Evolutionary conservation across 2,329 filamentous ascomycete genomes (phyloP), one percentile per base, ranked within the genome.

Genomic region (Chaetomium strumarium): DNA sequence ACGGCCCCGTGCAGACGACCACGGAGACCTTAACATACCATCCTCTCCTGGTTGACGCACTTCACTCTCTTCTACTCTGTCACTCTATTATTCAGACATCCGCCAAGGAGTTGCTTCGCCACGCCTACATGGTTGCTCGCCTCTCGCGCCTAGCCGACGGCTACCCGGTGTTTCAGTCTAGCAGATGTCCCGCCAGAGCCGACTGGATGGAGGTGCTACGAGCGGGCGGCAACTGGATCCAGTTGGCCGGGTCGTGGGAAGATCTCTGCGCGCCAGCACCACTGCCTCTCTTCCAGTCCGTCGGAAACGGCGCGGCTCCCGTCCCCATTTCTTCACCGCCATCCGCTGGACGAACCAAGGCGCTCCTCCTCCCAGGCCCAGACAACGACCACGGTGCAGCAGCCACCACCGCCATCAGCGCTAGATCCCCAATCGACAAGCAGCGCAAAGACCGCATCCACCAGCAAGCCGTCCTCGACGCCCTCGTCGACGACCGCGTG

Each of bases 11-110:
- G 5, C 66, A 72, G 52, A 70, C 68, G 24, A 64, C 65, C 12
- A 67, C 66, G 40, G 86, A 90, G 69, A 77, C 78, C 38, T 76
- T 88, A 29, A 93, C 88, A 1, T 93, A 89, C 65, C 89, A 95
- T 62, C 90, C 89, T 0, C 76, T 93, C 9, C 75, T 95, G 11
- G 83, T 83, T 7, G 89, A 95, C 59, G 86, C 86, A 1, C 77
- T 95, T 0, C 88, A 95, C 67, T 85, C 83, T 5, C 70, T 93
- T 1, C 80, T 95, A 9, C 78, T 95, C 38, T 86, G 84, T 59
- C 89, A 95, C 67, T 80, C 80, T n/a, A 79, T 95, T 10, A 71
- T 88, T 8, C 88, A 92, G 67, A 95, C 89, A 0, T 86, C 88
- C 0, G 68, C 80, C 11, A 89, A 86, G 61, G 88, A 93, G 66